Conservation (phyloP, 176 grass and related monocot genomes). For the Secale cereale region DNA sequence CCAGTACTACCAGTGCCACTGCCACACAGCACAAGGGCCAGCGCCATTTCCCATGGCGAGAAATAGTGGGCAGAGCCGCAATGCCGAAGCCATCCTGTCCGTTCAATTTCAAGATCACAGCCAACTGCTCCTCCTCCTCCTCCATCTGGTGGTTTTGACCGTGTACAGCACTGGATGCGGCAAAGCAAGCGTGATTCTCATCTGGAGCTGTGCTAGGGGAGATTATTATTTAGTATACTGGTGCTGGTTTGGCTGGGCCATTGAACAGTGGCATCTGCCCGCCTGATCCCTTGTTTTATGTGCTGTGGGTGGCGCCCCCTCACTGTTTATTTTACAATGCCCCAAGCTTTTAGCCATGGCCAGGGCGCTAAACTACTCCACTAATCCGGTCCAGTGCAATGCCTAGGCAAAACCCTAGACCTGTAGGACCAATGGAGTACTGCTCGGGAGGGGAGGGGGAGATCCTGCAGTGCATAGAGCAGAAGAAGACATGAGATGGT, state of each 20-base stretch:
- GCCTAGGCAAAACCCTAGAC: conserved; percentile 27
- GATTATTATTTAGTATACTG: background rate
- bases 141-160: background rate
- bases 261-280: conserved; percentile 36
- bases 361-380: conserved; percentile 7
- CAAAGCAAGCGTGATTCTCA: conserved; percentile 18
- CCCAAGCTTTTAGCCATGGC: conserved; percentile 38
- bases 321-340: conserved; percentile 46
- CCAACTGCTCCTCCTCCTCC: background rate
- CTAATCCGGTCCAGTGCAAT: background rate
- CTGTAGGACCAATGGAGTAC: background rate
- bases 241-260: background rate
- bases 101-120: conserved; percentile 18
- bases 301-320: conserved; percentile 31
- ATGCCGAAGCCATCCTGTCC: conserved; percentile 33
- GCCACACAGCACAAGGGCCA: conserved; percentile 35
- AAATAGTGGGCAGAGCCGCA: conserved; percentile 18
- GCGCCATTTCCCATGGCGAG: conserved; percentile 44
- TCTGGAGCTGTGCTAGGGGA: conserved; percentile 31
- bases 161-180: background rate
- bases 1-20: background rate
- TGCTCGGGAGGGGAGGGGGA: background rate
- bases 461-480: conserved; percentile 32
- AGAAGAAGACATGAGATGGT: conserved; percentile 68
- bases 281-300: conserved; percentile 58